Percentiles rank a stretch among this genome's conserved stretches.
Evolutionary conservation across 2,329 filamentous ascomycete species (phyloP).

Genomic region (Thielaviopsis musarum): DNA sequence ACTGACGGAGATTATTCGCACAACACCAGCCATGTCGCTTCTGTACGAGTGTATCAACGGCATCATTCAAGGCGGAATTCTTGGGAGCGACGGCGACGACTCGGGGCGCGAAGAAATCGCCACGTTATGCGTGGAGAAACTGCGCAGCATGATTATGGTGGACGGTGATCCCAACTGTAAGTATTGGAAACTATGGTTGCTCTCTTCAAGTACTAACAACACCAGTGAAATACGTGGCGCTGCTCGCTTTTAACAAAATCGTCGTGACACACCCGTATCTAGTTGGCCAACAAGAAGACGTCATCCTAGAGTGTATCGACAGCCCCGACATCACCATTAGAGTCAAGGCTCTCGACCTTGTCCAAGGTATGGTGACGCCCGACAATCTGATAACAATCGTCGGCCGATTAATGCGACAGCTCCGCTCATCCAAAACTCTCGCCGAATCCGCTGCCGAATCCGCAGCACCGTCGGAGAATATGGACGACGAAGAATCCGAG

Average conservation of each 20-base stretch:
- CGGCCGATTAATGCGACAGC: conserved; percentile 70
- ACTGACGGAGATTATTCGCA: conserved; percentile 80
- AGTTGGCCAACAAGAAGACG: conserved; percentile 84
- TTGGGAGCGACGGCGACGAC: conserved; percentile 65
- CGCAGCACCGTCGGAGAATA: background rate
- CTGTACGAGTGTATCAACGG: conserved; percentile 97
- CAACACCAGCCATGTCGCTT: conserved; percentile 93
- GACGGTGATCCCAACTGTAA: conserved; percentile 85
- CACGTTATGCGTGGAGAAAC: conserved; percentile 75
- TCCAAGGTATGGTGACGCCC: conserved; percentile 80
- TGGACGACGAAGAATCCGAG: conserved; percentile 8
- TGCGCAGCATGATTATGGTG: conserved; percentile 84
- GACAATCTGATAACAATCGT: conserved; percentile 77
- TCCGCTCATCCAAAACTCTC: conserved; percentile 39
- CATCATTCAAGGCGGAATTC: conserved; percentile 89
- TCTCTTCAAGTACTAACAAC: background rate
- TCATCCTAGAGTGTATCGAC: conserved; percentile 91
- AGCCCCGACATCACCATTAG: conserved; percentile 92
- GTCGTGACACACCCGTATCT: conserved; percentile 75
- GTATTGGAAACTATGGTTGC: conserved; percentile 19
- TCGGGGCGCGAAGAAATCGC: conserved; percentile 83
- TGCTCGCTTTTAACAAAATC: conserved; percentile 91
- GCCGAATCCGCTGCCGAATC: conserved; percentile 2
- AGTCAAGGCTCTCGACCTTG: conserved; percentile 77
- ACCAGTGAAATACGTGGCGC: conserved; percentile 86